Evolutionary conservation across 2,329 filamentous ascomycete species (phyloP), one percentile per base, ranked within the genome.

Genomic region (Tolypocladium album): DNA sequence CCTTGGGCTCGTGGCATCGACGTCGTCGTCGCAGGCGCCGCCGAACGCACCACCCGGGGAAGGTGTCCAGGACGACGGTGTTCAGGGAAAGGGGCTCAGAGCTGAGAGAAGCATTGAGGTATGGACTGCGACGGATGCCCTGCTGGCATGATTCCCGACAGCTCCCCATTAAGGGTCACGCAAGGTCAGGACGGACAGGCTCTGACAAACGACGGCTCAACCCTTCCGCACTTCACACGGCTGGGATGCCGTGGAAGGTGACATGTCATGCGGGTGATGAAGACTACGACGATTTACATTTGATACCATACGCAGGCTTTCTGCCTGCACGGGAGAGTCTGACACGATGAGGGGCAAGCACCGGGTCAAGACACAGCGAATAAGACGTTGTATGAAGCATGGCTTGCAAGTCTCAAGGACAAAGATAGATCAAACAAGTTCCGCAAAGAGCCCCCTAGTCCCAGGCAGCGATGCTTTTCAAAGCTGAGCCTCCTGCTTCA

Each of bases 101-200:
- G 58, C 57, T 17, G 64, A 67, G 61, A 65, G 68, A 56, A 72
- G 74, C 60, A 66, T 55, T 9, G 74, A 76, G 45, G 61, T 76
- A 3, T 82, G 79, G 79, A 70, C 69, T 15, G 69, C 69, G 17
- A 67, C 77, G 43, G 78, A 80, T 65, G 74, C 69, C 45, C 64
- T 74, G 39, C 78, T 79, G 65, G 64, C 69, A 13, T 76, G 68
- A 62, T 60, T 13, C 6, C 6, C 1, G 20, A 45, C 56, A 42
- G 50, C 17, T 53, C 11, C 27, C 1, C 50, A 36, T 8, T 6
- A 17, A 15, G 7, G 27, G 47, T 4, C 11, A 12, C 3, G 6
- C 17, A 36, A 20, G 8, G 13, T 15, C 22, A 7, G 17, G 20
- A 53, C 11, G 8, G 13, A 9, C 15, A 8, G 34, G 17, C 2